A percentile compares a stretch with the other conserved stretches of the same genome.
These are phyloP conservation scores for Sungouiella blattae DNA, from an alignment of 805 yeast genomes.

Conservation along the genomic window DNA sequence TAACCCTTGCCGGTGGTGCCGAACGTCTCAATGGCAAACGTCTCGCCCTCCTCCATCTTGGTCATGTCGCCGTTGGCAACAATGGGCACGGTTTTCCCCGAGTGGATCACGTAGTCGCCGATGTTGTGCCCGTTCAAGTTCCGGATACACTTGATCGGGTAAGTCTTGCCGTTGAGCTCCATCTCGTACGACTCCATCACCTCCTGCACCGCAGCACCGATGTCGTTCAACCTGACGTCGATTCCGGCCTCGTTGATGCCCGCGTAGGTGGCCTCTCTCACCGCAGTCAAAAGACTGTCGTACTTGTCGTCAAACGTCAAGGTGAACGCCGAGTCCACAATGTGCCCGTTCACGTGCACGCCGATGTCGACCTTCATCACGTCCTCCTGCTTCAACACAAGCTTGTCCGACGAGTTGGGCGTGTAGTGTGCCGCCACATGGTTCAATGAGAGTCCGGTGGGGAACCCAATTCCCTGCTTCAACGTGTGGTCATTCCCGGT, in stretches of 20 bases:
- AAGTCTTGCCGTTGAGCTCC: conserved; percentile 80
- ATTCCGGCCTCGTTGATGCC: conserved; percentile 93
- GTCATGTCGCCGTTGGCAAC: conserved; percentile 91
- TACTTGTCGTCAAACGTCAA: conserved; percentile 81
- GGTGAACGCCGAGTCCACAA: conserved; percentile 94
- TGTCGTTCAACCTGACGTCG: conserved; percentile 90
- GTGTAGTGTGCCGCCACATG: conserved; percentile 98
- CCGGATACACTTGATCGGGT: conserved; percentile 83
- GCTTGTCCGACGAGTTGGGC: conserved; percentile 91
- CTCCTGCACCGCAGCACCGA: conserved; percentile 95
- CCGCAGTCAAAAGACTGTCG: conserved; percentile 79
- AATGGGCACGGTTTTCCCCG: conserved; percentile 95
- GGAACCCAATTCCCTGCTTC: conserved; percentile 91
- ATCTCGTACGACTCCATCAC: conserved; percentile 96
- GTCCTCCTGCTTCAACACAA: conserved; percentile 77
- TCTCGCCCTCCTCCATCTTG: conserved; percentile 98
- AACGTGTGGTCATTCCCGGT: conserved; percentile 63
- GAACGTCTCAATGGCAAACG: conserved; percentile 96
- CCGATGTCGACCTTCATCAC: conserved; percentile 97
- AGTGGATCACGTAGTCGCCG: conserved; percentile 79
- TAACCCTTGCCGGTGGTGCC: conserved; percentile 96
- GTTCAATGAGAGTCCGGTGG: conserved; percentile 93
- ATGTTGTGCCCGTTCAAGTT: conserved; percentile 95
- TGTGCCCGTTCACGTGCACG: conserved; percentile 91
- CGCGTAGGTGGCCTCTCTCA: conserved; percentile 87